Conservation (phyloP, 1,284 basidiomycete species). For the Austropuccinia psidii region DNA sequence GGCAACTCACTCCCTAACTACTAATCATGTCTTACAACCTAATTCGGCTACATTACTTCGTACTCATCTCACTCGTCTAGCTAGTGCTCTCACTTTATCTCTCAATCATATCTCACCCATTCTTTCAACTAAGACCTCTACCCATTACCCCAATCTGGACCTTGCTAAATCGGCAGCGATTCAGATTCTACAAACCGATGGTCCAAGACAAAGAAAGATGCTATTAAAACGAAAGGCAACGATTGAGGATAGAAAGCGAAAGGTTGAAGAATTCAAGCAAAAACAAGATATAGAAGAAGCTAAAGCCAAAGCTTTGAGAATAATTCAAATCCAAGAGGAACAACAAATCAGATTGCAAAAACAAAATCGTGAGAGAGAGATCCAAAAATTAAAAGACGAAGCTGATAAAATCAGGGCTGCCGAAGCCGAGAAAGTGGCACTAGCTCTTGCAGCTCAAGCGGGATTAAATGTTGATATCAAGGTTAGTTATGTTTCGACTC, state of each 20-base stretch:
- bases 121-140: constrained; percentile 45
- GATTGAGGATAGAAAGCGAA: constrained; percentile 33
- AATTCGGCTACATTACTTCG: constrained; percentile 63
- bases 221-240: constrained; percentile 24
- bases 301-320: constrained; percentile 28
- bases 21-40: constrained; percentile 57
- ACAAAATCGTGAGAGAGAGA: constrained; percentile 63
- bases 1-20: constrained; percentile 45
- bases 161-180: constrained; percentile 57
- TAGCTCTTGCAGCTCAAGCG: constrained; percentile 73
- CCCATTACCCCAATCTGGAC: constrained; percentile 48
- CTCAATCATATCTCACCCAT: constrained; percentile 53
- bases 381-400: constrained; percentile 70
- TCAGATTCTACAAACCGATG: constrained; percentile 64
- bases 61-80: constrained; percentile 68
- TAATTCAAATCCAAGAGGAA: constrained; percentile 33
- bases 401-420: constrained; percentile 69
- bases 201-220: constrained; percentile 50
- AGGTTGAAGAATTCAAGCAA: constrained; percentile 25
- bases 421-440: constrained; percentile 82
- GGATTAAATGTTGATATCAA: constrained; percentile 76
- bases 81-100: constrained; percentile 64
- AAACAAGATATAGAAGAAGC: constrained; percentile 34
- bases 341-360: constrained; percentile 49
- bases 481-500: constrained; percentile 51